Conservation (phyloP, 306 rosid genomes). For the Purshia tridentata region DNA sequence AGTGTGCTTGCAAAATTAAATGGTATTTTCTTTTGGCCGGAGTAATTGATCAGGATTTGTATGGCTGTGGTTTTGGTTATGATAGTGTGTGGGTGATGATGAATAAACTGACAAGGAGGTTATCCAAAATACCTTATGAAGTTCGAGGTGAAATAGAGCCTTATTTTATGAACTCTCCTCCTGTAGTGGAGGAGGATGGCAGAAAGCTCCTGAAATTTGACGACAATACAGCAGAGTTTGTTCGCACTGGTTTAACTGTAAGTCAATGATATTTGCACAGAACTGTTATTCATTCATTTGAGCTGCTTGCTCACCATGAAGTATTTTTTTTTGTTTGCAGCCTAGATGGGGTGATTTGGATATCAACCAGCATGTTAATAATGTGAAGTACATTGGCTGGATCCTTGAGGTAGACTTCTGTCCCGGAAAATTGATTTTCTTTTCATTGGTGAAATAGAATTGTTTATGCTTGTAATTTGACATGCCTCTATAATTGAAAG, state of each 20-base stretch:
- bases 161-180: constrained; percentile 65
- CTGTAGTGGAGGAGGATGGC: constrained; percentile 83
- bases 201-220: constrained; percentile 83
- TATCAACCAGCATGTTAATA: constrained; percentile 95
- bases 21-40: neutral
- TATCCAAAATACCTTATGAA: constrained; percentile 90
- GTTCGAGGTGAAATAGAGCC: constrained; percentile 90
- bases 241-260: constrained; percentile 74
- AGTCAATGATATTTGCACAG: constrained; percentile 25
- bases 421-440: neutral
- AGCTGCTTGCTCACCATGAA: constrained; percentile 22
- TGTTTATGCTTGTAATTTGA: neutral
- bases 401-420: constrained; percentile 76
- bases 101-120: constrained; percentile 90
- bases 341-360: constrained; percentile 97
- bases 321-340: constrained; percentile 40
- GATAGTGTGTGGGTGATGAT: constrained; percentile 99
- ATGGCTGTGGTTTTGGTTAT: constrained; percentile 25
- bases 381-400: constrained; percentile 99
- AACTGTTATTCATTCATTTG: neutral
- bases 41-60: constrained; percentile 13
- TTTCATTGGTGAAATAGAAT: neutral
- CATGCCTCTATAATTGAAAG: neutral
- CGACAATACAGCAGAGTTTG: constrained; percentile 63
- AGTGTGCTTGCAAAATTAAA: neutral